phyloP scores from a whole-genome alignment of 1,284 basidiomycete genomes.

The Xerocomus amazonicus region DNA sequence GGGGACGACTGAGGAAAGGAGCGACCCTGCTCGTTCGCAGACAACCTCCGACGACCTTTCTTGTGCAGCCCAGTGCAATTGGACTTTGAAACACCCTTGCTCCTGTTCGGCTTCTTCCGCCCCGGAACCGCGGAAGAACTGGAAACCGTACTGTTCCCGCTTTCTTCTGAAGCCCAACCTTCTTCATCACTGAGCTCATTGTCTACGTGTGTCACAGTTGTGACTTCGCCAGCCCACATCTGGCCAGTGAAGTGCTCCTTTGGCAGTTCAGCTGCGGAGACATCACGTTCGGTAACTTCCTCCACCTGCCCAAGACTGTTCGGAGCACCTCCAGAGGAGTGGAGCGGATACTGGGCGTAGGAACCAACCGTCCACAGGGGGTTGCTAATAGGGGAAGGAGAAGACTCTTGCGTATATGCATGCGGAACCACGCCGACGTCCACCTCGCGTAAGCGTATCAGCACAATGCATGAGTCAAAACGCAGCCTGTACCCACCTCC shows the following conservation, averaged over 20 bases:
- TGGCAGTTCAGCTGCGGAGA: neutral
- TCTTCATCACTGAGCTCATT: constrained; percentile 19
- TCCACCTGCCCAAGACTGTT: constrained; percentile 3
- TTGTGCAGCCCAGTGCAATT: constrained; percentile 2
- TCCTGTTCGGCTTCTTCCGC: constrained; percentile 19
- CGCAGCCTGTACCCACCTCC: constrained; percentile 19
- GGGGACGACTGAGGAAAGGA: neutral
- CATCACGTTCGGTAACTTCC: neutral
- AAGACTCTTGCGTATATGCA: constrained; percentile 11
- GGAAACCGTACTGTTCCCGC: constrained; percentile 1
- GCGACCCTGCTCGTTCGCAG: constrained; percentile 13
- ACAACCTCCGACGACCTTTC: constrained; percentile 11
- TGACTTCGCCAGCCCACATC: neutral
- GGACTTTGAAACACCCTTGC: constrained; percentile 10
- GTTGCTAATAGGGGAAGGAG: neutral
- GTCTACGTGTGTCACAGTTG: constrained; percentile 1
- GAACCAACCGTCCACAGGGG: constrained; percentile 3
- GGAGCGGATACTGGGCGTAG: constrained; percentile 12
- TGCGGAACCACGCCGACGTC: constrained; percentile 26
- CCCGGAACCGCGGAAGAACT: neutral
- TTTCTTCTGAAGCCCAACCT: constrained; percentile 26
- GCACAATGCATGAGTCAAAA: constrained; percentile 1
- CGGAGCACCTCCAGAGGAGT: constrained; percentile 3
- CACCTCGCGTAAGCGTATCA: constrained; percentile 23
- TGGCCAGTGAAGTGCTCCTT: neutral